phyloP scores from a whole-genome alignment of 208 protist genomes.

The Jaenimonas drosophilae region DNA sequence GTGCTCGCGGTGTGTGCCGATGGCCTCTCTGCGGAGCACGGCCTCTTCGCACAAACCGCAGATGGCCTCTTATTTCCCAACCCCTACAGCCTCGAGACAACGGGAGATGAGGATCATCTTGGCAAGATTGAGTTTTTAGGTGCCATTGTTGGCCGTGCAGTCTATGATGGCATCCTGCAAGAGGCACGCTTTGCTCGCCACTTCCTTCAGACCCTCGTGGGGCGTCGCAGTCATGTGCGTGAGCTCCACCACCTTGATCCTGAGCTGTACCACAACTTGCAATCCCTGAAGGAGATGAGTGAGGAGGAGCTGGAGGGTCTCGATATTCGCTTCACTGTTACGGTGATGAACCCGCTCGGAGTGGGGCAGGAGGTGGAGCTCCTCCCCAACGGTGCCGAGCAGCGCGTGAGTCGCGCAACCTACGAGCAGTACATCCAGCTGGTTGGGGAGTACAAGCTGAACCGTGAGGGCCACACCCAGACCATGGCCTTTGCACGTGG shows the following conservation, averaged over 20 bases:
- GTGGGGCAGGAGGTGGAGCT: slow-evolving; percentile 70
- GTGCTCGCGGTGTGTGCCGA: slow-evolving; percentile 65
- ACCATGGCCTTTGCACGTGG: slow-evolving; percentile 76
- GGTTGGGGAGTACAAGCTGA: slow-evolving; percentile 90
- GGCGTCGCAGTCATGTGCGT: slow-evolving; percentile 84
- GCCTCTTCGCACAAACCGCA: slow-evolving; percentile 78
- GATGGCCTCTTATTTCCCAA: slow-evolving; percentile 87
- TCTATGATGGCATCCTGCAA: slow-evolving; percentile 86
- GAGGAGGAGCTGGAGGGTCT: slow-evolving; percentile 65
- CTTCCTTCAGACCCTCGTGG: slow-evolving; percentile 85
- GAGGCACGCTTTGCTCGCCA: slow-evolving; percentile 87
- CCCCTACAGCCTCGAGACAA: slow-evolving; percentile 67
- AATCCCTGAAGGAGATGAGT: slow-evolving; percentile 43
- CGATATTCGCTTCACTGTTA: slow-evolving; percentile 75
- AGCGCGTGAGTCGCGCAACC: slow-evolving; percentile 80
- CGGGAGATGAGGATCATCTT: slow-evolving; percentile 50
- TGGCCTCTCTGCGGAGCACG: slow-evolving; percentile 73
- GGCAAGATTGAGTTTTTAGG: slow-evolving; percentile 84
- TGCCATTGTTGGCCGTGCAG: slow-evolving; percentile 79
- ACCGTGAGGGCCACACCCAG: slow-evolving; percentile 76
- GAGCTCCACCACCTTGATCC: slow-evolving; percentile 81
- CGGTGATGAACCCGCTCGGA: slow-evolving; percentile 54
- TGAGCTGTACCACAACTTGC: slow-evolving; percentile 80
- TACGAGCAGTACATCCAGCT: slow-evolving; percentile 89
- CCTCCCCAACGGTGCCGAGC: slow-evolving; percentile 56